Evolutionary conservation across 768 basidiomycete species (phyloP), one percentile per base, ranked within the genome.

Genomic region (Lactarius indigo): DNA sequence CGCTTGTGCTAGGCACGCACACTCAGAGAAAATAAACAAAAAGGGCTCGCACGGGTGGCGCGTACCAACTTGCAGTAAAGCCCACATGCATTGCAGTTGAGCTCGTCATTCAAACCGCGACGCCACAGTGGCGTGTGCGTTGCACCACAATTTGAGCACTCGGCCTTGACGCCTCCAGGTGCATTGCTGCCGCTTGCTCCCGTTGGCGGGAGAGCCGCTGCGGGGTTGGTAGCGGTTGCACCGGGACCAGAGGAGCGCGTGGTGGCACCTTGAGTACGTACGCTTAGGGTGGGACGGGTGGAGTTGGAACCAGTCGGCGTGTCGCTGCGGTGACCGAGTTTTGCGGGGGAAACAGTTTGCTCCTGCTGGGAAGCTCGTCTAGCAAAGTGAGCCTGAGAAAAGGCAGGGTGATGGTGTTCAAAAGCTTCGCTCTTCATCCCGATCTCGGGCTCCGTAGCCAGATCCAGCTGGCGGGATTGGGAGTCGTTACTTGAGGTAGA

Each of bases 91-190:
- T 94, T 94, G 74, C 92, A 94, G 71, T 94, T 94, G 64, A 94
- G 76, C 78, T 94, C 92, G 69, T 94, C 92, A 68, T 93, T 94
- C 71, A 94, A 76, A 0, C 92, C 92, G 2, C 92, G 83, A 20
- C 92, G 81, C 92, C 92, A 94, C 31, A 94, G 83, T 8, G 92
- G 92, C 0, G 92, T 94, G 69, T 92, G 91, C 0, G 91, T 94
- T 5, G 92, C 92, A 26, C 92, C 92, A 72, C 92, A 94, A 76
- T 93, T 94, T 8, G 88, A 88, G 73, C 92, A 94, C 71, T 93
- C 92, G 7, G 90, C 90, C 78, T 93, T 94, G 65, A 83, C 82
- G 35, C 84, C 84, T 26, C 81, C 83, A 5, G 83, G 84, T 1
- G 84, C 83, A 31, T 82, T 78, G 71, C 79, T 79, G 64, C 73